Percentiles rank a stretch among this genome's conserved stretches.
These are phyloP conservation scores for Aspergillus alliaceus DNA, from an alignment of 2,329 filamentous ascomycete species.

Conservation along the genomic window DNA sequence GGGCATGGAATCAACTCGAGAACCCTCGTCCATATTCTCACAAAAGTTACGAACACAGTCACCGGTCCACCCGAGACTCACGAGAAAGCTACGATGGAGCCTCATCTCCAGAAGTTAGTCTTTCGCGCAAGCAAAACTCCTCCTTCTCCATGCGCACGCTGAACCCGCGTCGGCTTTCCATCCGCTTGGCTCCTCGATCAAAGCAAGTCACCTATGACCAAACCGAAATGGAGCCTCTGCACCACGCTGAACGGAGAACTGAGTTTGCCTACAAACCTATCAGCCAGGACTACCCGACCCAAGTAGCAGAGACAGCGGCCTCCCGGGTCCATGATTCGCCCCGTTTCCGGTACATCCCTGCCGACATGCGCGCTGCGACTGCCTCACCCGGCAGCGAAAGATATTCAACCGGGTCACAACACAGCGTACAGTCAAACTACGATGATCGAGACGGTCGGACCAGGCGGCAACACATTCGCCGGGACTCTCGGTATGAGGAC, in stretches of 20 bases:
- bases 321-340: slow-evolving; percentile 10
- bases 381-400: neutral
- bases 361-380: slow-evolving; percentile 14
- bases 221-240: slow-evolving; percentile 5
- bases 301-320: slow-evolving; percentile 25
- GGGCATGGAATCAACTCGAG: slow-evolving; percentile 39
- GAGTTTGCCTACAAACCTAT: slow-evolving; percentile 39
- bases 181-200: slow-evolving; percentile 26
- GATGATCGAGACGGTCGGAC: neutral
- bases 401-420: neutral
- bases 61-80: neutral
- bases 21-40: slow-evolving; percentile 21
- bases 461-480: neutral
- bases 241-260: neutral
- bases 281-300: slow-evolving; percentile 29
- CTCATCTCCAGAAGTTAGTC: neutral
- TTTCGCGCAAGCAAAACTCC: slow-evolving; percentile 14
- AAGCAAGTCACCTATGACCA: slow-evolving; percentile 7
- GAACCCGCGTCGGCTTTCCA: slow-evolving; percentile 29
- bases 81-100: slow-evolving; percentile 3
- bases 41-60: neutral
- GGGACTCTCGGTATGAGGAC: neutral
- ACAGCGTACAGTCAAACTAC: neutral
- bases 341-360: slow-evolving; percentile 35
- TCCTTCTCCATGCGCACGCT: slow-evolving; percentile 22